Conservation (phyloP, 345 rosid genomes). For the Aquilaria sinensis region DNA sequence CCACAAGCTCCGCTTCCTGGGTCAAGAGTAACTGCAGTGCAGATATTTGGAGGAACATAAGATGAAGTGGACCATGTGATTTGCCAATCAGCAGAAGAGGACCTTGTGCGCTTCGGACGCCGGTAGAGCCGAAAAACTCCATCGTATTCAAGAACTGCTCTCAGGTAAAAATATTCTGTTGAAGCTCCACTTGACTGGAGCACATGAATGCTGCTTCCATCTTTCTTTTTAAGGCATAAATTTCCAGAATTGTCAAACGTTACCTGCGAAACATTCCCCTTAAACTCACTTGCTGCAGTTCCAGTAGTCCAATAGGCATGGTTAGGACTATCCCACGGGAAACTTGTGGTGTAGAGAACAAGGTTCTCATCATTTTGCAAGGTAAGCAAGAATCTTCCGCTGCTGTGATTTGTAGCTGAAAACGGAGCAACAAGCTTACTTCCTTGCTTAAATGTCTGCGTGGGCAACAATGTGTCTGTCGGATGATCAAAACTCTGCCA, state of each 20-base stretch:
- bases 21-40: not conserved
- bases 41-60: slow-evolving; percentile 20
- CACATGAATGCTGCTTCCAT: not conserved
- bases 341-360: slow-evolving; percentile 13
- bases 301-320: not conserved
- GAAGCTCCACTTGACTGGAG: not conserved
- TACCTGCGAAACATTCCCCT: slow-evolving; percentile 7
- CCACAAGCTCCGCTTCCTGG: slow-evolving; percentile 27
- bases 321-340: slow-evolving; percentile 2
- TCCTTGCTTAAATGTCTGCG: slow-evolving; percentile 8
- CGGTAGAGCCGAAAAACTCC: slow-evolving; percentile 23
- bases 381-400: slow-evolving; percentile 20
- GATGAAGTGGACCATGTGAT: slow-evolving; percentile 15
- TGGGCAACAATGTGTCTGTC: slow-evolving; percentile 25
- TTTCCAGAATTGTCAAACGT: slow-evolving; percentile 16
- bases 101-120: slow-evolving; percentile 11
- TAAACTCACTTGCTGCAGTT: not conserved
- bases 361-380: slow-evolving; percentile 11
- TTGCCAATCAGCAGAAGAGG: slow-evolving; percentile 2
- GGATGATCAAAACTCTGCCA: slow-evolving; percentile 27
- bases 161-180: slow-evolving; percentile 12
- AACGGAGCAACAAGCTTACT: slow-evolving; percentile 3
- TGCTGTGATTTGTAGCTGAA: slow-evolving; percentile 8
- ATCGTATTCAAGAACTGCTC: slow-evolving; percentile 19
- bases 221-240: slow-evolving; percentile 6